Percentiles rank a stretch among this genome's conserved stretches.
These are phyloP conservation scores for Zymoseptoria crescenta DNA, from an alignment of 2,329 filamentous ascomycete genomes.

Conservation along the genomic window DNA sequence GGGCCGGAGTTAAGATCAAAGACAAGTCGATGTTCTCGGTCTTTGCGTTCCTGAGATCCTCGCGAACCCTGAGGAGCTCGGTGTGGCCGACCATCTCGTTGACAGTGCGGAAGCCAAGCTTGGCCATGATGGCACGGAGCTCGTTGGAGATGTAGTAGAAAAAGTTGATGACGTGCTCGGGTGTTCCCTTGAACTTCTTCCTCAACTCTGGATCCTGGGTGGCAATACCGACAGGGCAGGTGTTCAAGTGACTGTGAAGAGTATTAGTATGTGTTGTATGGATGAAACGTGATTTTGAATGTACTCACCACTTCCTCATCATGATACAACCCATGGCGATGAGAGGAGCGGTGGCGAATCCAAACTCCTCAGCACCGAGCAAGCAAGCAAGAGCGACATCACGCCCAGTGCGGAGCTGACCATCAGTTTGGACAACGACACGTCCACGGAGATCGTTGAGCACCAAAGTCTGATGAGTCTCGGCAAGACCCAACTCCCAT, in stretches of 20 bases:
- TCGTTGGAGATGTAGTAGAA: slow-evolving; percentile 98
- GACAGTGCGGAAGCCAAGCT: slow-evolving; percentile 85
- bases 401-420: slow-evolving; percentile 83
- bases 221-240: slow-evolving; percentile 86
- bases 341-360: slow-evolving; percentile 86
- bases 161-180: slow-evolving; percentile 97
- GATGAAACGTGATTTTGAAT: not conserved
- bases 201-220: slow-evolving; percentile 91
- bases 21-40: slow-evolving; percentile 89
- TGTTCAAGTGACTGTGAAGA: slow-evolving; percentile 49
- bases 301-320: slow-evolving; percentile 64
- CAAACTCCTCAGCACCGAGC: slow-evolving; percentile 96
- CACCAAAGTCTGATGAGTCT: slow-evolving; percentile 93
- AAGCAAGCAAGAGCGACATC: slow-evolving; percentile 92
- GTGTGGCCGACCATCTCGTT: slow-evolving; percentile 97
- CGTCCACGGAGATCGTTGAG: slow-evolving; percentile 92
- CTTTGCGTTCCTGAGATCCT: slow-evolving; percentile 81
- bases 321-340: slow-evolving; percentile 97
- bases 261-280: slow-evolving; percentile 11
- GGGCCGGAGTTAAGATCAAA: slow-evolving; percentile 87
- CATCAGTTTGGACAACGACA: slow-evolving; percentile 93
- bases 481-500: slow-evolving; percentile 92
- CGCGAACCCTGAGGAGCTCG: slow-evolving; percentile 75
- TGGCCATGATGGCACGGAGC: slow-evolving; percentile 92
- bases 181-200: slow-evolving; percentile 86